Percentiles rank a stretch among this genome's conserved stretches.
Evolutionary conservation across 2,329 filamentous ascomycete genomes (phyloP).

Genomic region (Canariomyces notabilis): DNA sequence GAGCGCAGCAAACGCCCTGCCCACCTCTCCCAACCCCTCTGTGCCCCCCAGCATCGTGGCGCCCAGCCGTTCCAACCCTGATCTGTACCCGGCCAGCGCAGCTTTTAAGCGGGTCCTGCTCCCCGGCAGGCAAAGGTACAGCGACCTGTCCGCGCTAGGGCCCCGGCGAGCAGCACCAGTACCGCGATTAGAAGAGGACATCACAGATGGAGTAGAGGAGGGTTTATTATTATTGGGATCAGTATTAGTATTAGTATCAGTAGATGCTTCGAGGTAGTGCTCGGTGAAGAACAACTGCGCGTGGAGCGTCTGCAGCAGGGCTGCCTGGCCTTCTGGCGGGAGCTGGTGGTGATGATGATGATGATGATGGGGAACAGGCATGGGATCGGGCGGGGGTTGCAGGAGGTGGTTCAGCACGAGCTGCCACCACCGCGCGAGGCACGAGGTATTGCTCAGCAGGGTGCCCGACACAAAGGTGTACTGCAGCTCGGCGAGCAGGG

Average conservation of each 20-base stretch:
- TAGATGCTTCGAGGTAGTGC: slow-evolving; percentile 37
- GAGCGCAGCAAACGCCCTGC: slow-evolving; percentile 45
- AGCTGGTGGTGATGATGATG: too few relatives aligned
- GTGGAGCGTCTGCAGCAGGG: slow-evolving; percentile 44
- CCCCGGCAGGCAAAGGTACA: slow-evolving; percentile 33
- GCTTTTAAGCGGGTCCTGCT: slow-evolving; percentile 36
- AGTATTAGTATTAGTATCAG: background rate
- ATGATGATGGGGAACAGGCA: too few relatives aligned
- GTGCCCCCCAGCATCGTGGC: slow-evolving; percentile 34
- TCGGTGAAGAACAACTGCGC: slow-evolving; percentile 53
- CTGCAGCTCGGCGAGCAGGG: slow-evolving; percentile 55
- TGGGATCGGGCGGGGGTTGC: slow-evolving; percentile 40
- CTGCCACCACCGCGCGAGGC: slow-evolving; percentile 59
- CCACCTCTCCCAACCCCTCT: slow-evolving; percentile 31
- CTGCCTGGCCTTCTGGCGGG: too few relatives aligned
- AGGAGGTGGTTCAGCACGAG: slow-evolving; percentile 48
- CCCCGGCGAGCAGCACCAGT: slow-evolving; percentile 36
- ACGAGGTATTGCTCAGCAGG: slow-evolving; percentile 53
- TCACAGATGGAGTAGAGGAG: too few relatives aligned
- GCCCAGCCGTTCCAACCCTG: slow-evolving; percentile 41
- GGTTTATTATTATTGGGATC: background rate
- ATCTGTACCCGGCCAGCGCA: slow-evolving; percentile 50
- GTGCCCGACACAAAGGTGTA: slow-evolving; percentile 55
- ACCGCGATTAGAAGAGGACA: slow-evolving; percentile 36
- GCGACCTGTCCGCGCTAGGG: slow-evolving; percentile 12